Evolutionary conservation across 2,329 filamentous ascomycete species (phyloP).

Genomic region (Dissoconium aciculare): DNA sequence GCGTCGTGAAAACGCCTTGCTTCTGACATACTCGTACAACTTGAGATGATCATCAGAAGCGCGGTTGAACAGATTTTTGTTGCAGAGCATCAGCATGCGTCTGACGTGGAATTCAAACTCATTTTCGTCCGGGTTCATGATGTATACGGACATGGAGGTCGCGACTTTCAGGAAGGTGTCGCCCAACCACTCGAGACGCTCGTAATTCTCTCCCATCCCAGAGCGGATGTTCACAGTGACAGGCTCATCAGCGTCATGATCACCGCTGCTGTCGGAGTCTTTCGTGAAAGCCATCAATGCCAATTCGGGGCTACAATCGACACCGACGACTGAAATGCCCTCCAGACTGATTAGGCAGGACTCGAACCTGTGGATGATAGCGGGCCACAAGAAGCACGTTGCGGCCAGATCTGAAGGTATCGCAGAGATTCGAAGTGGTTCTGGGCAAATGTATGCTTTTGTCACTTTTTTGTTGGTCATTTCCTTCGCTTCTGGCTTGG

Average conservation of each 20-base stretch:
- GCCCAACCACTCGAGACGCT: conserved; percentile 82
- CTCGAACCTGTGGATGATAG: conserved; percentile 72
- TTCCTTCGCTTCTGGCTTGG: conserved; percentile 45
- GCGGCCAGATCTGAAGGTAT: conserved; percentile 54
- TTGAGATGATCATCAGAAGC: conserved; percentile 46
- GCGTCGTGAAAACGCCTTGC: conserved; percentile 62
- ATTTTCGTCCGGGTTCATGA: conserved; percentile 57
- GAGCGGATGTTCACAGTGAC: conserved; percentile 59
- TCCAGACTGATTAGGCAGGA: conserved; percentile 68
- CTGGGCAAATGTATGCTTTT: conserved; percentile 50
- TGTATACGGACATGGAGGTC: conserved; percentile 76
- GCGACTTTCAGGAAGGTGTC: conserved; percentile 94
- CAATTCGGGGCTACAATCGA: conserved; percentile 50
- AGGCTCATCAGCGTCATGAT: conserved; percentile 39
- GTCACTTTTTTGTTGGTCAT: conserved; percentile 34
- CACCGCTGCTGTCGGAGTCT: conserved; percentile 70
- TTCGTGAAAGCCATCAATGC: conserved; percentile 88
- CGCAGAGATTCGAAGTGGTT: conserved; percentile 61
- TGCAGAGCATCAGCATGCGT: conserved; percentile 82
- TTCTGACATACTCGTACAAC: conserved; percentile 64
- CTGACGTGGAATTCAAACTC: conserved; percentile 83
- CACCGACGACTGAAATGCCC: conserved; percentile 48
- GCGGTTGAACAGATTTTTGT: conserved; percentile 70
- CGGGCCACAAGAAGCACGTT: conserved; percentile 63
- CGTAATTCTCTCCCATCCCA: conserved; percentile 90